Conservation (phyloP, 163 green algal species). For the Volvox carteri region DNA sequence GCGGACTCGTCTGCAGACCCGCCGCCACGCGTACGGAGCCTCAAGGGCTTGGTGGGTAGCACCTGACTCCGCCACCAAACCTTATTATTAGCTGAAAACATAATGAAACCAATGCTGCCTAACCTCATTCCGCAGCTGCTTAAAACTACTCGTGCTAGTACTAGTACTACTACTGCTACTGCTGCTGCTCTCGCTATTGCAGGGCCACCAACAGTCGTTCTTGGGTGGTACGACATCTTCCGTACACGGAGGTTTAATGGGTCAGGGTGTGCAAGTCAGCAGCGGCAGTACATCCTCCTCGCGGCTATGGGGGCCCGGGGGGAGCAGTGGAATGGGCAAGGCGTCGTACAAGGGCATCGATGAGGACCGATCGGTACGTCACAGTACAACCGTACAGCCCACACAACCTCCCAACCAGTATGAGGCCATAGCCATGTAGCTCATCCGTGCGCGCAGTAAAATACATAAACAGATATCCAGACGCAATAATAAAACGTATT, state of each 20-base stretch:
- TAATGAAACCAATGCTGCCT: background rate
- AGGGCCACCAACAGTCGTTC: background rate
- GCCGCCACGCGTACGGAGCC: background rate
- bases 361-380: background rate
- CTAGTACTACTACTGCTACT: background rate
- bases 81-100: background rate
- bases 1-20: background rate
- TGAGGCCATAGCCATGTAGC: too few relatives aligned
- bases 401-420: too few relatives aligned
- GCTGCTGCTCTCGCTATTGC: background rate
- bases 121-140: background rate
- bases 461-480: too few relatives aligned
- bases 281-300: background rate
- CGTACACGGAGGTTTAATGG: too few relatives aligned
- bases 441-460: too few relatives aligned
- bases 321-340: background rate
- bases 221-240: background rate
- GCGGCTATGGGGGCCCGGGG: background rate
- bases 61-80: background rate
- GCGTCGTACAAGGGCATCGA: background rate
- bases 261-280: background rate
- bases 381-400: background rate
- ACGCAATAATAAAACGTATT: too few relatives aligned
- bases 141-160: too few relatives aligned
- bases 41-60: background rate